phyloP scores from a whole-genome alignment of 331 rosid species.

The Pyrus hybrid region DNA sequence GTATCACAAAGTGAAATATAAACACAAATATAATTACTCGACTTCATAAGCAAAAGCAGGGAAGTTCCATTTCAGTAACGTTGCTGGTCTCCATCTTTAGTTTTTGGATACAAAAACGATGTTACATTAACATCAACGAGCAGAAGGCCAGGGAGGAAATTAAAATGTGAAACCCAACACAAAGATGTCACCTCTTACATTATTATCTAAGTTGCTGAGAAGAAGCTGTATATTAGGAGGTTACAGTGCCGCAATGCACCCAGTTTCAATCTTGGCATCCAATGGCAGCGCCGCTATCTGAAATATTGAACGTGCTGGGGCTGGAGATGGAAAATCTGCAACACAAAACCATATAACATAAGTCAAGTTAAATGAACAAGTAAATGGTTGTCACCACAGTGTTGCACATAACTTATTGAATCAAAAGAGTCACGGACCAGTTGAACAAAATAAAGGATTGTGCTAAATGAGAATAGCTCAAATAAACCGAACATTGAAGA shows the following conservation, averaged over 20 bases:
- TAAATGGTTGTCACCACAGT: not conserved
- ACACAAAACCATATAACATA: conserved; percentile 1
- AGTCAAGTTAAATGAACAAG: conserved; percentile 4
- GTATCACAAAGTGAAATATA: too few species aligned
- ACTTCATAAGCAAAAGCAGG: too few species aligned
- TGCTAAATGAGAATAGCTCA: not conserved
- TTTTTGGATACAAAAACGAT: too few species aligned
- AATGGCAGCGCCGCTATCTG: conserved; percentile 82
- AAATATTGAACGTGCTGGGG: conserved; percentile 80
- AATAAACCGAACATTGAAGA: not conserved
- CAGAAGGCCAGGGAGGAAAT: too few species aligned
- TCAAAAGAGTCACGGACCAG: too few species aligned
- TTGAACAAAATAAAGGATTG: not conserved
- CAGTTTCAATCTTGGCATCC: conserved; percentile 84
- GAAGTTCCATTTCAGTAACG: too few species aligned
- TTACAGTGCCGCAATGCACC: conserved; percentile 63
- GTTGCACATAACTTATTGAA: not conserved
- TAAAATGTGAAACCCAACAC: too few species aligned
- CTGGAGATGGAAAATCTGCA: conserved; percentile 58
- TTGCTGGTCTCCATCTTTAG: too few species aligned
- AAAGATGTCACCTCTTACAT: too few species aligned
- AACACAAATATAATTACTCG: too few species aligned
- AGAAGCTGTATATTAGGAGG: not conserved
- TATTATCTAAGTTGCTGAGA: conserved; percentile 12
- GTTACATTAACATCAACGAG: too few species aligned